phyloP scores from a whole-genome alignment of 2,329 filamentous ascomycete genomes.

The Paramyrothecium sp. region DNA sequence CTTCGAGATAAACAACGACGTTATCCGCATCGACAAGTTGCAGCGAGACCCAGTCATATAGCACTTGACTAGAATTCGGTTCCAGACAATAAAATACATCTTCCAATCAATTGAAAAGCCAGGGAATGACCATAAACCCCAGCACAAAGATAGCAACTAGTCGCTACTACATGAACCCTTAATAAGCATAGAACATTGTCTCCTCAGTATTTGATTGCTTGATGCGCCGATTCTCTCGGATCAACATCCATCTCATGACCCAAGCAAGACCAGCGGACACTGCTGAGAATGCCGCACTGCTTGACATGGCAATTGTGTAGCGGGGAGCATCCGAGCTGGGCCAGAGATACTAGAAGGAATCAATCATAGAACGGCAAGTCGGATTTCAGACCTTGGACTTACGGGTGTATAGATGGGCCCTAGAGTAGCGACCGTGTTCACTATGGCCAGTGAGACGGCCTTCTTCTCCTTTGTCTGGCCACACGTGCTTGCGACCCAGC shows the following conservation, averaged over 20 bases:
- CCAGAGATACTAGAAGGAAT: conserved; percentile 29
- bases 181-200: conserved; percentile 18
- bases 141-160: no score
- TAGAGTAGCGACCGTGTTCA: conserved; percentile 14
- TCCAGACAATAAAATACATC: no score
- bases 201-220: not conserved
- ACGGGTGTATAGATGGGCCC: conserved; percentile 13
- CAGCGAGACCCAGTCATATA: no score
- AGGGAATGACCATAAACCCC: no score
- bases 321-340: conserved; percentile 25
- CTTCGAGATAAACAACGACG: no score
- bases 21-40: no score
- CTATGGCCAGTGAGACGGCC: conserved; percentile 30
- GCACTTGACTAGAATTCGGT: no score
- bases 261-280: conserved; percentile 19
- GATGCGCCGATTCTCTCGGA: conserved; percentile 17
- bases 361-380: no score
- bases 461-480: conserved; percentile 39
- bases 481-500: conserved; percentile 32
- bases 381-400: no score
- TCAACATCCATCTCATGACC: conserved; percentile 19
- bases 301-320: conserved; percentile 17
- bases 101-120: no score
- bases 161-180: no score
- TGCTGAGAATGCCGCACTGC: conserved; percentile 16